Evolutionary conservation across 169 alveolate genomes (phyloP).

Genomic region (Blepharisma undulans): DNA sequence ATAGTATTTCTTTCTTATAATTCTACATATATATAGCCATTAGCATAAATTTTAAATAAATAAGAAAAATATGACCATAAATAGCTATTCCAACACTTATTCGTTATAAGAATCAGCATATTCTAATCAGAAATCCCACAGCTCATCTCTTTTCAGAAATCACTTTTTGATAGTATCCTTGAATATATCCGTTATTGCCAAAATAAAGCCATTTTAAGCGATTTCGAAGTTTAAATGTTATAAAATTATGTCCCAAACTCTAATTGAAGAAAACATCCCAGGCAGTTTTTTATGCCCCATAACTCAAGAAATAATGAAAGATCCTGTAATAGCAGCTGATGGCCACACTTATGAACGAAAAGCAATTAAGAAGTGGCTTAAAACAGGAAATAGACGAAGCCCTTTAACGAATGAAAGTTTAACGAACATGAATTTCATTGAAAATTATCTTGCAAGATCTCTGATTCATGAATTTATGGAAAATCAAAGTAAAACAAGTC

Average conservation of each 20-base stretch:
- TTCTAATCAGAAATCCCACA: not conserved
- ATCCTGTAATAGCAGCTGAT: constrained; percentile 56
- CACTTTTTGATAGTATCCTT: not conserved
- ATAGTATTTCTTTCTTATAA: not conserved
- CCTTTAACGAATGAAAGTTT: constrained; percentile 20
- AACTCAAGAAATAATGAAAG: constrained; percentile 51
- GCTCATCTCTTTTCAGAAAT: not conserved
- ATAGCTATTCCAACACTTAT: no score
- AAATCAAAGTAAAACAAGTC: not conserved
- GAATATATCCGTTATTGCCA: not conserved
- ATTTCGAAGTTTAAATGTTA: not conserved
- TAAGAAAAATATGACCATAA: not conserved
- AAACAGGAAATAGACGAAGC: constrained; percentile 38
- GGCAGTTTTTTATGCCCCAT: constrained; percentile 56
- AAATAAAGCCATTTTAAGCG: not conserved
- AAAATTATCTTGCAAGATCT: not conserved
- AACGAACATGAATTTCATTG: not conserved
- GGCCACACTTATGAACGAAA: constrained; percentile 63
- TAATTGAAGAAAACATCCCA: not conserved
- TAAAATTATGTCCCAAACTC: not conserved
- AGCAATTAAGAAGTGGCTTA: constrained; percentile 56
- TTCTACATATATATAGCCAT: not conserved
- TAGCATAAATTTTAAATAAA: not conserved
- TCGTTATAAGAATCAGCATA: not conserved
- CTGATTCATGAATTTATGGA: not conserved